Evolutionary conservation across 2,329 filamentous ascomycete genomes (phyloP).

Genomic region (Pyrenophora tritici-repentis): DNA sequence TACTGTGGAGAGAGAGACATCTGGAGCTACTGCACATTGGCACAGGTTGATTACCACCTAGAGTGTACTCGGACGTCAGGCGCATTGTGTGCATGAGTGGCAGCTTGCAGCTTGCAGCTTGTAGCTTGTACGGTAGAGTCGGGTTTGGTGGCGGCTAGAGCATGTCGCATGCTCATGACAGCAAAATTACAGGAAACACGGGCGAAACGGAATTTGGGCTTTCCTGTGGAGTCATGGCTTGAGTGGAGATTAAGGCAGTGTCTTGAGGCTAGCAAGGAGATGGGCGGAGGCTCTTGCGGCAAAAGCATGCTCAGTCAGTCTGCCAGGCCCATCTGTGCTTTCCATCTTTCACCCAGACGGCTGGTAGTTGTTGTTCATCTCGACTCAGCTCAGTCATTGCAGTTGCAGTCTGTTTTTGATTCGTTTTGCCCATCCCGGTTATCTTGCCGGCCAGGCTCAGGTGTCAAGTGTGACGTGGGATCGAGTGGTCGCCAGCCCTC

Average conservation of each 20-base stretch:
- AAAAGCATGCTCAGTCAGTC: not conserved
- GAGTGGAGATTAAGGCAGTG: slow-evolving; percentile 8
- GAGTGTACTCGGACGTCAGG: too few species aligned
- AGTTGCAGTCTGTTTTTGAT: too few species aligned
- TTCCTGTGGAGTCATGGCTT: slow-evolving; percentile 1
- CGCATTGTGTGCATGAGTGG: too few species aligned
- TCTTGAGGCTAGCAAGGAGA: slow-evolving; percentile 7
- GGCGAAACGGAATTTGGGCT: slow-evolving; percentile 13
- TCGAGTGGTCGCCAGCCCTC: slow-evolving; percentile 6
- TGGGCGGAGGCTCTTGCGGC: slow-evolving; percentile 3
- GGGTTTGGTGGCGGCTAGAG: not conserved
- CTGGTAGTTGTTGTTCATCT: not conserved
- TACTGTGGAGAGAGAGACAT: too few species aligned
- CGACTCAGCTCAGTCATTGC: not conserved
- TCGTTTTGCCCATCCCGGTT: slow-evolving; percentile 3
- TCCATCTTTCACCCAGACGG: not conserved
- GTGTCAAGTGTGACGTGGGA: slow-evolving; percentile 2
- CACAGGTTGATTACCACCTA: too few species aligned
- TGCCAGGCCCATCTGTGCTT: not conserved
- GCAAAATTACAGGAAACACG: slow-evolving; percentile 14
- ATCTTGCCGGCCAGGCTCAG: slow-evolving; percentile 1
- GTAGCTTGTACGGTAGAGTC: too few species aligned
- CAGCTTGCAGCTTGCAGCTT: too few species aligned
- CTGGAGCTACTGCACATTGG: too few species aligned
- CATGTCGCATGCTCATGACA: not conserved